phyloP scores from a whole-genome alignment of 2,329 filamentous ascomycete species.

The Colletotrichum karsti region DNA sequence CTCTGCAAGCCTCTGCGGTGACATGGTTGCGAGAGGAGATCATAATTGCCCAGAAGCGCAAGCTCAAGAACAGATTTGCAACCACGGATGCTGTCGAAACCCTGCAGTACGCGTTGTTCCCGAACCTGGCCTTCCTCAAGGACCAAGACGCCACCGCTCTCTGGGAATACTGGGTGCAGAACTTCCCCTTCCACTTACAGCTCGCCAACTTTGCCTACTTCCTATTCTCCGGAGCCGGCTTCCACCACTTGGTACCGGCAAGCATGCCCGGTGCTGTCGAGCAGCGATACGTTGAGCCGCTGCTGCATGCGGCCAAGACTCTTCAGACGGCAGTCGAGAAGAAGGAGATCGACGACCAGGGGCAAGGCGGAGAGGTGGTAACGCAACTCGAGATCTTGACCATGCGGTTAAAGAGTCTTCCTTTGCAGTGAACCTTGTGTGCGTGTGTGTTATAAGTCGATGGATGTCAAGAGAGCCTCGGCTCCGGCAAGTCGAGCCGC shows the following conservation, averaged over 20 bases:
- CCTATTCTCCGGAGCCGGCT: conserved; percentile 54
- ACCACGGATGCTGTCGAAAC: conserved; percentile 64
- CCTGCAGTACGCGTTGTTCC: conserved; percentile 70
- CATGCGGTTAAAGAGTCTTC: conserved; percentile 51
- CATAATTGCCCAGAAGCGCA: conserved; percentile 50
- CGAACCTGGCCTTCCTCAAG: conserved; percentile 58
- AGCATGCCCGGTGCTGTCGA: conserved; percentile 67
- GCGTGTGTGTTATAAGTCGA: neutral
- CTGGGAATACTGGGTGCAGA: conserved; percentile 57
- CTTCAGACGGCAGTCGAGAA: conserved; percentile 42
- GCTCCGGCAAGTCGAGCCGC: conserved; percentile 20
- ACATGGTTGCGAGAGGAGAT: conserved; percentile 72
- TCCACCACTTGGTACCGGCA: conserved; percentile 58
- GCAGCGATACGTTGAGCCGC: conserved; percentile 65
- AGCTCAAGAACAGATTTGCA: conserved; percentile 50
- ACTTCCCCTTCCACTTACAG: conserved; percentile 64
- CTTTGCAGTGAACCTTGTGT: conserved; percentile 43
- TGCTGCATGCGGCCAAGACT: conserved; percentile 52
- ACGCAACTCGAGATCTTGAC: conserved; percentile 52
- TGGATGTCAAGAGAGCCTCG: conserved; percentile 7
- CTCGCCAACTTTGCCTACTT: conserved; percentile 69
- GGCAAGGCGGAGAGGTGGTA: conserved; percentile 36
- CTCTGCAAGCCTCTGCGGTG: conserved; percentile 69
- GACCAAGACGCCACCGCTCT: conserved; percentile 52
- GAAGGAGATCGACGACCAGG: conserved; percentile 38